These are phyloP conservation scores for Calycina marina DNA, from an alignment of 2,329 filamentous ascomycete species.

Conservation along the genomic window DNA sequence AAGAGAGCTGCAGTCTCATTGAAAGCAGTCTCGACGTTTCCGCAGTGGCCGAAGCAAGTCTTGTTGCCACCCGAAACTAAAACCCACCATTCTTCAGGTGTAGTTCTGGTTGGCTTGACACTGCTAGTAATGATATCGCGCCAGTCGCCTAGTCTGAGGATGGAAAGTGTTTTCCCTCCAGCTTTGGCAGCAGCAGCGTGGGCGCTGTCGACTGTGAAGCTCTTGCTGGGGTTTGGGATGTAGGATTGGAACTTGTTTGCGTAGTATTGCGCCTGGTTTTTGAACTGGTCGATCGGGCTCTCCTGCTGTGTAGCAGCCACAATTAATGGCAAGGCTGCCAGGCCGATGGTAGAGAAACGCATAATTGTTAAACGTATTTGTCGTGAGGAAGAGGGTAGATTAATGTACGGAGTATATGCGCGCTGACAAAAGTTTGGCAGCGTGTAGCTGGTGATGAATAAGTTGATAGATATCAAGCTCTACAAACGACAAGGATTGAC, in stretches of 20 bases:
- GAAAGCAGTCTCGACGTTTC: conserved; percentile 46
- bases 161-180: conserved; percentile 35
- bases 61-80: conserved; percentile 62
- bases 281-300: conserved; percentile 38
- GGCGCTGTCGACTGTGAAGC: conserved; percentile 20
- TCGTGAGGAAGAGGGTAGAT: conserved; percentile 4
- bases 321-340: conserved; percentile 41
- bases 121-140: conserved; percentile 49
- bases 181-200: conserved; percentile 34
- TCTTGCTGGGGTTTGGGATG: conserved; percentile 32
- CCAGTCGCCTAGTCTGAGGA: conserved; percentile 57
- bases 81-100: conserved; percentile 63
- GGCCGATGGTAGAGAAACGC: conserved; percentile 39
- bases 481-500: too few species aligned
- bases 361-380: conserved; percentile 28
- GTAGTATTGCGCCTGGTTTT: conserved; percentile 49
- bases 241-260: conserved; percentile 44
- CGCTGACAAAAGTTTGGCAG: too few species aligned
- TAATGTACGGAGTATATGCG: background rate
- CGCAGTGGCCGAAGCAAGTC: conserved; percentile 57
- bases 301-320: conserved; percentile 35
- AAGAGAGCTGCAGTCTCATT: conserved; percentile 52
- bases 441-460: too few species aligned
- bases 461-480: too few species aligned
- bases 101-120: conserved; percentile 41